phyloP scores from a whole-genome alignment of 345 rosid genomes.

The Citrus unshiu region DNA sequence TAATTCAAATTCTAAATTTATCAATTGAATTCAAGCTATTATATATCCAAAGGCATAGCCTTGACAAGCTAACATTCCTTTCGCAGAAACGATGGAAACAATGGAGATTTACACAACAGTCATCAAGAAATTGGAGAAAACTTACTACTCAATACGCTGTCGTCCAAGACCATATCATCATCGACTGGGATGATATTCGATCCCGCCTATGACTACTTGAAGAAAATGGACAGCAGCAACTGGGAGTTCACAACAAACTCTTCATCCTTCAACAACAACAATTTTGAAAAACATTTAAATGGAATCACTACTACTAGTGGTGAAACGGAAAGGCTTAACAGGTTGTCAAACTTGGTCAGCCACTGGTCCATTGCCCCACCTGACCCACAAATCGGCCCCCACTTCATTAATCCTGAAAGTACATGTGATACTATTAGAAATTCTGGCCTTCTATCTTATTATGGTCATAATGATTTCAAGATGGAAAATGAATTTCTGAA shows the following conservation, averaged over 20 bases:
- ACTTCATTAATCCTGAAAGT: constrained; percentile 20
- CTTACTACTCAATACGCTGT: constrained; percentile 39
- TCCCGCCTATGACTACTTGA: constrained; percentile 42
- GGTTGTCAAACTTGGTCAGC: constrained; percentile 48
- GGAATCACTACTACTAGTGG: constrained; percentile 10
- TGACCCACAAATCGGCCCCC: constrained; percentile 35
- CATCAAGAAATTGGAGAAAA: constrained; percentile 49
- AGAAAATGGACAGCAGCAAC: constrained; percentile 36
- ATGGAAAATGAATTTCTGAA: constrained; percentile 20
- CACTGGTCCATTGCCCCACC: constrained; percentile 80
- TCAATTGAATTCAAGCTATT: not conserved
- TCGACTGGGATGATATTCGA: constrained; percentile 27
- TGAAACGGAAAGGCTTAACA: constrained; percentile 39
- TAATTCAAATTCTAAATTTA: not conserved
- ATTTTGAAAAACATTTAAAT: constrained; percentile 30
- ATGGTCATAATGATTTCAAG: constrained; percentile 27
- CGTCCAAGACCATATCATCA: constrained; percentile 44
- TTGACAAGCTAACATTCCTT: not conserved
- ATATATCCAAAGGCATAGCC: not conserved
- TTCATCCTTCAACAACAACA: constrained; percentile 9
- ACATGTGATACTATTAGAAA: constrained; percentile 22
- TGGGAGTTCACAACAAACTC: constrained; percentile 38
- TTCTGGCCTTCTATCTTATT: constrained; percentile 22
- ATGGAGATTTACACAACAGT: constrained; percentile 34
- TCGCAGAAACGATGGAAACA: constrained; percentile 41